Evolutionary conservation across 805 yeast species (phyloP).

Genomic region (Saccharomycopsis synnaedendra): DNA sequence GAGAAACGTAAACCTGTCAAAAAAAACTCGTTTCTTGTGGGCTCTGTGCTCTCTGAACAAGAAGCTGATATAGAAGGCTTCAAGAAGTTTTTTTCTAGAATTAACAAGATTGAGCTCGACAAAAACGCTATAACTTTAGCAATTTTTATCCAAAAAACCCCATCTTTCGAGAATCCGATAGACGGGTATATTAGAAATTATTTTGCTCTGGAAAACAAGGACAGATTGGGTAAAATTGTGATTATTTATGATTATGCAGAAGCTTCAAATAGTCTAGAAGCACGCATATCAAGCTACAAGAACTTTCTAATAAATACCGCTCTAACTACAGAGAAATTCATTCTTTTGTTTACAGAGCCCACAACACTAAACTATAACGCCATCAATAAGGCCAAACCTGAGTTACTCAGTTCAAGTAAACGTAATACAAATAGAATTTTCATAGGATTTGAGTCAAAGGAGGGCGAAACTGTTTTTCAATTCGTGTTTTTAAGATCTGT

Average conservation of each 20-base stretch:
- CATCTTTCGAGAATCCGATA: slow-evolving; percentile 1
- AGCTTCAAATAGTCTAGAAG: neutral
- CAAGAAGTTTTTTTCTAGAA: slow-evolving; percentile 2
- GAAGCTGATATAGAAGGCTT: neutral
- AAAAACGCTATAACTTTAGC: slow-evolving; percentile 1
- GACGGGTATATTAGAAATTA: slow-evolving; percentile 12
- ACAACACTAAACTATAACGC: too few species aligned
- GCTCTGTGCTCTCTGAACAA: neutral
- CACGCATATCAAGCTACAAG: neutral
- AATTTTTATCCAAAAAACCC: neutral
- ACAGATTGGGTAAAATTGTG: neutral
- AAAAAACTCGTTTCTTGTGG: neutral
- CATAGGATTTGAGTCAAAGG: too few species aligned
- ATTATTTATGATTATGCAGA: neutral
- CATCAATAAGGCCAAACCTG: too few species aligned
- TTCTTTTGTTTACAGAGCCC: too few species aligned
- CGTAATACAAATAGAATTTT: too few species aligned
- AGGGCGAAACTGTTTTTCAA: neutral
- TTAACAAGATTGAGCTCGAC: slow-evolving; percentile 1
- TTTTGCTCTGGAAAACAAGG: neutral
- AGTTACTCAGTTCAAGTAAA: too few species aligned
- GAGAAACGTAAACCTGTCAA: neutral
- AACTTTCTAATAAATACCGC: slow-evolving; percentile 8
- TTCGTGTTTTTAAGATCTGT: slow-evolving; percentile 1
- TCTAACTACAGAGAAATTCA: neutral